A percentile compares a stretch with the other conserved stretches of the same genome.
phyloP scores from a whole-genome alignment of 768 basidiomycete genomes.

The Amanita polypyramis region DNA sequence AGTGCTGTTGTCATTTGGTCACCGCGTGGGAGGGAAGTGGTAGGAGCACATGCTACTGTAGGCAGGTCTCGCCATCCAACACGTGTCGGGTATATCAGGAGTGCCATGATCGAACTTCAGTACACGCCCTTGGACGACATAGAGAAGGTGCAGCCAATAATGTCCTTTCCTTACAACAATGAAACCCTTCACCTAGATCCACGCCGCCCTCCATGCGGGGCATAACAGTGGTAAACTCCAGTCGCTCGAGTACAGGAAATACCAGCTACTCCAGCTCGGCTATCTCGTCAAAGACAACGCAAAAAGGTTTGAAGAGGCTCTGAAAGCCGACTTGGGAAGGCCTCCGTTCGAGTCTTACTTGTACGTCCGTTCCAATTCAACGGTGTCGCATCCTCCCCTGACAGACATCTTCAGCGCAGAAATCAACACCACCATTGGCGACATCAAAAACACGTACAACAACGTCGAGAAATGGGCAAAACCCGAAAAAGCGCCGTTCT shows the following conservation, averaged over 20 bases:
- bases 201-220: conserved; percentile 39
- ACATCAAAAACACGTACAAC: conserved; percentile 41
- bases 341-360: conserved; percentile 49
- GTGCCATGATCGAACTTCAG: background rate
- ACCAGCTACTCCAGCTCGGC: conserved; percentile 65
- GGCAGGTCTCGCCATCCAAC: no score
- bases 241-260: conserved; percentile 58
- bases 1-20: no score
- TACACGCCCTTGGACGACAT: conserved; percentile 37
- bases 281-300: conserved; percentile 69
- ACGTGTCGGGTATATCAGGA: no score
- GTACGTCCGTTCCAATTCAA: no score
- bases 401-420: conserved; percentile 63
- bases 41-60: no score
- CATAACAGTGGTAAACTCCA: conserved; percentile 59
- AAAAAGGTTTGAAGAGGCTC: conserved; percentile 44
- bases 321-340: conserved; percentile 54
- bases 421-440: conserved; percentile 39
- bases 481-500: conserved; percentile 46
- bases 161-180: background rate
- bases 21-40: no score
- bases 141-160: conserved; percentile 26
- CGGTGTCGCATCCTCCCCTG: no score
- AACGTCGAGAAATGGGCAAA: conserved; percentile 70
- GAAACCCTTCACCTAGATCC: conserved; percentile 31